Evolutionary conservation across 202 grass and related monocot genomes (phyloP).

Genomic region (Digitaria exilis): DNA sequence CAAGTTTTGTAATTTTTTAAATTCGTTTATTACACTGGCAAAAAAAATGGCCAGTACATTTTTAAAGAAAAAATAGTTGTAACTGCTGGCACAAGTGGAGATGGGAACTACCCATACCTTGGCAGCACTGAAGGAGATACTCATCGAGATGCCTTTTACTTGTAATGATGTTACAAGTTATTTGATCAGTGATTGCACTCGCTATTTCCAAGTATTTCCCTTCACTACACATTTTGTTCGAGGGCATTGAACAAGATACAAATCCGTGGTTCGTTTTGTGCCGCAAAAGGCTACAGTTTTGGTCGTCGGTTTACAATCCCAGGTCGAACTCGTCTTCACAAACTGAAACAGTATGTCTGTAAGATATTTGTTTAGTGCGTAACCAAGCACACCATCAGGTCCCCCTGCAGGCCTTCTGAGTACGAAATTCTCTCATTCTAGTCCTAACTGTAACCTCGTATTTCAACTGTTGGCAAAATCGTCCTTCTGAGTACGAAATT

Average conservation of each 20-base stretch:
- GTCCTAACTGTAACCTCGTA: too few species aligned
- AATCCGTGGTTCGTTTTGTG: too few species aligned
- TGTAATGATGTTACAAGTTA: neutral
- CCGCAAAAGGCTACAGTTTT: neutral
- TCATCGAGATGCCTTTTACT: neutral
- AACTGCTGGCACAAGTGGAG: neutral
- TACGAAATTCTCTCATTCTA: too few species aligned
- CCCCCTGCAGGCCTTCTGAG: too few species aligned
- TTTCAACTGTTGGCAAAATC: too few species aligned
- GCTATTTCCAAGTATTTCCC: neutral
- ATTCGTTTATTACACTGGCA: neutral
- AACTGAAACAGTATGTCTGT: neutral
- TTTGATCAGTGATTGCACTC: neutral
- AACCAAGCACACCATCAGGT: too few species aligned
- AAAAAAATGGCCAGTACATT: neutral
- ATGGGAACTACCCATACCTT: neutral
- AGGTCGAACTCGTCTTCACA: neutral
- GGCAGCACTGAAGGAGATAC: neutral
- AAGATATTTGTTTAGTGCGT: neutral
- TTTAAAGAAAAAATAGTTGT: neutral
- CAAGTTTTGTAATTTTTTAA: neutral
- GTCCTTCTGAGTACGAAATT: too few species aligned
- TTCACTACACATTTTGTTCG: neutral
- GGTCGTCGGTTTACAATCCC: neutral
- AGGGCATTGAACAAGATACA: neutral